Evolutionary conservation across 768 basidiomycete species (phyloP).

Genomic region (Candolleomyces efflorescens): DNA sequence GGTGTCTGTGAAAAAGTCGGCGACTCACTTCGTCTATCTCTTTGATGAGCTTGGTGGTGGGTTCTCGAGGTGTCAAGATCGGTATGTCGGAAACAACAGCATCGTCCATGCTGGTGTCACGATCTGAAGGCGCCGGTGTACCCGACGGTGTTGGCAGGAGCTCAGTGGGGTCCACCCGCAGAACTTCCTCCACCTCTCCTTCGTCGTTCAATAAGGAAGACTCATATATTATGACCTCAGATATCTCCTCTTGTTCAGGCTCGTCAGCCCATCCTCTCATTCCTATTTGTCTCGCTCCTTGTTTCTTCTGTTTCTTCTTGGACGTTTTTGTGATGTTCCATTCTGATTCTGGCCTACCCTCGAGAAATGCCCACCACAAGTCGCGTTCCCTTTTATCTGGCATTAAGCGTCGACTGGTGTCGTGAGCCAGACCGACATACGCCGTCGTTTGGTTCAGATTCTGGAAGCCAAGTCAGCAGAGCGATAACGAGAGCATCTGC

Average conservation of each 20-base stretch:
- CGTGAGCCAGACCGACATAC: slow-evolving; percentile 32
- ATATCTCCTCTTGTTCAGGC: slow-evolving; percentile 9
- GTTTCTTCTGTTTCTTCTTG: slow-evolving; percentile 23
- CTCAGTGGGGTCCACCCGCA: slow-evolving; percentile 29
- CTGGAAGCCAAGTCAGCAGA: slow-evolving; percentile 28
- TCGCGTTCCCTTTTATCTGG: slow-evolving; percentile 74
- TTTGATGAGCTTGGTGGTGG: slow-evolving; percentile 51
- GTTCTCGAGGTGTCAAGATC: slow-evolving; percentile 43
- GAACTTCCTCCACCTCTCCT: slow-evolving; percentile 37
- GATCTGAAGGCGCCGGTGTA: slow-evolving; percentile 30
- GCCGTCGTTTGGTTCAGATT: slow-evolving; percentile 64
- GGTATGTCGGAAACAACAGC: neutral
- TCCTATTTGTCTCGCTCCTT: slow-evolving; percentile 17
- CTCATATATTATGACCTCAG: slow-evolving; percentile 5
- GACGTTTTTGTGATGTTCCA: slow-evolving; percentile 56
- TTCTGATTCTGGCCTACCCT: slow-evolving; percentile 61
- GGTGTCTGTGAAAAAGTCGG: no score
- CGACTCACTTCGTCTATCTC: slow-evolving; percentile 63
- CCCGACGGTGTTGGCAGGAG: slow-evolving; percentile 38
- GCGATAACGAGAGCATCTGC: neutral
- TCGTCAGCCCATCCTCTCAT: slow-evolving; percentile 37
- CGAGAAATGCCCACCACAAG: slow-evolving; percentile 75
- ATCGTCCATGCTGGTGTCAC: slow-evolving; percentile 4
- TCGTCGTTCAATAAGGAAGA: slow-evolving; percentile 26
- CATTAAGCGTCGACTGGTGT: slow-evolving; percentile 34